Evolutionary conservation across 2,329 filamentous ascomycete genomes (phyloP), one percentile per base, ranked within the genome.

Genomic region (Raffaelea ambrosiae): DNA sequence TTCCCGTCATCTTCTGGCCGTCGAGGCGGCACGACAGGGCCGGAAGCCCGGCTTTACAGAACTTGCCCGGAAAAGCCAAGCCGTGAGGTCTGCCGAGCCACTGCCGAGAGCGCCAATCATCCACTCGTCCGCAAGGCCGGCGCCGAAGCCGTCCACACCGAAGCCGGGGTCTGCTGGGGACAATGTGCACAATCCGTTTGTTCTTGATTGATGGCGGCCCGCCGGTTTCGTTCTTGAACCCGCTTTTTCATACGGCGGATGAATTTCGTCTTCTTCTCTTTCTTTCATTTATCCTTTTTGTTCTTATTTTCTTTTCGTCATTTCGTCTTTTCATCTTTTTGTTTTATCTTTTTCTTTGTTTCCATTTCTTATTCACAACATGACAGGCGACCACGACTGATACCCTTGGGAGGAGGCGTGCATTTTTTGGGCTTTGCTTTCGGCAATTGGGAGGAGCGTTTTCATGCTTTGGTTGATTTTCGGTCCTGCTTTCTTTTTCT

Each of bases 131-230:
- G 26, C 26, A 29, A 7, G 26, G 26, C 7, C 26, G 26, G 26
- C 26, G 26, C 7, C 7, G 26, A 29, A 29, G 26, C 7, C 26
- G 26, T 7, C 7, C 7, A 29, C 7, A 13, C 7, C 26, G 26
- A 13, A 29, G 26, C 7, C 7, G 13, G 7, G 7, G 13, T 29
- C 26, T 29, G 39, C 39, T 9, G 48, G 50, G 29, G 44, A 44
- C 46, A 44, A 39, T 13, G 35, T 35, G 1, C 33, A 38, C 18
- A 42, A 53, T 20, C 53, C 49, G 1, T 40, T 51, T 20, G 44
- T 54, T 11, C 45, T 54, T 10, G 52, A 53, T 31, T 49, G 26
- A 41, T 13, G 4, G 10, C 23, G 8, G 21, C 40, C 21, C 3
- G 5, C 19, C n/a, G 23, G 8, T 16, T 22, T 2, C 13, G 2